Evolutionary conservation across 495 filamentous ascomycete species (phyloP), one percentile per base, ranked within the genome.

Genomic region (Penicillium soppii): DNA sequence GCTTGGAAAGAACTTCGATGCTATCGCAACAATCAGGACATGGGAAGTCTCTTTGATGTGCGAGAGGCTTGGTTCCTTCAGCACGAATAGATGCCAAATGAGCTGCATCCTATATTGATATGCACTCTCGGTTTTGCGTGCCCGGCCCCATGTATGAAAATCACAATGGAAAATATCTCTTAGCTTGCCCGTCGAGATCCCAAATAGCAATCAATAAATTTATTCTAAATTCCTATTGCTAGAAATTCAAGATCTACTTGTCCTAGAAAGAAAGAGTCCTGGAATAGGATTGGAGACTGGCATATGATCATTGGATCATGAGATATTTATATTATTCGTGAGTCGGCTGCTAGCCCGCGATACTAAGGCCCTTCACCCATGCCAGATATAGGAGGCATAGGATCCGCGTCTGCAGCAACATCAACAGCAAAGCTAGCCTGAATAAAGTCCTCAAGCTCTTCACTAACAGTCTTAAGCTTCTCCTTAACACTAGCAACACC

Each of bases 361-460:
- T 3, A 17, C 23, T 29, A 39, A 39, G 9, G 8, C 10, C 35
- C 35, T 43, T 44, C 41, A 48, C 54, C 39, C 52, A 36, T 35
- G 15, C 54, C 62, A 52, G 73, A 56, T 43, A 56, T 61, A 23
- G 54, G 33, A 22, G 57, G 36, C 33, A 56, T 45, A 29, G 60
- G 50, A 50, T 72, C 69, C n/a, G 59, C 55, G 56, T 72, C 65
- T 20, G 63, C 66, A 22, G 68, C 83, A 58, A 92, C 88, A 66
- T 94, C 91, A 29, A 92, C 90, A 1, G 86, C 86, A 54, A 86
- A 79, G 53, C 91, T 96, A 19, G 89, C 87, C 57, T 94, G 89
- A 25, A 96, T 85, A 71, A 97, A 97, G 50, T 97, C 94, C 66
- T 97, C 94, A 32, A 97, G 61, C 70, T 97, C 94, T 64, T 97